Percentiles rank a stretch among this genome's conserved stretches.
phyloP scores from a whole-genome alignment of 2,329 filamentous ascomycete species.

The Cordyceps cicadae region DNA sequence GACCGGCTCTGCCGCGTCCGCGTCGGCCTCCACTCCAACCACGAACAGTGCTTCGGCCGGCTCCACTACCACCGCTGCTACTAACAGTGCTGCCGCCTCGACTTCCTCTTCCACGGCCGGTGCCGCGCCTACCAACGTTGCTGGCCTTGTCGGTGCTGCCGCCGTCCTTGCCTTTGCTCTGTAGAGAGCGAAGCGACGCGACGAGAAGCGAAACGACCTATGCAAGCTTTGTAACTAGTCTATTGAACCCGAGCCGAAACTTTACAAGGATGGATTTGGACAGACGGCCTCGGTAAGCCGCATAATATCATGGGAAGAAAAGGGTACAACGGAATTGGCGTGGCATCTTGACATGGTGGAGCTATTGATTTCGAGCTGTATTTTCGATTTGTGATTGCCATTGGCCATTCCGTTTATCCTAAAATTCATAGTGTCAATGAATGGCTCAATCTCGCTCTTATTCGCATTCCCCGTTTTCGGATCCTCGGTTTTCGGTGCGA shows the following conservation, averaged over 20 bases:
- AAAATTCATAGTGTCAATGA: neutral
- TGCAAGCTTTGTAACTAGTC: too few relatives aligned
- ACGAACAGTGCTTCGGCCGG: neutral
- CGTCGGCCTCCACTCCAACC: neutral
- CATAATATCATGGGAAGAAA: neutral
- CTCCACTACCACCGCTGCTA: neutral
- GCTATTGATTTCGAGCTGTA: neutral
- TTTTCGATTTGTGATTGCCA: neutral
- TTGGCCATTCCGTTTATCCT: neutral
- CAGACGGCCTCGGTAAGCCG: neutral
- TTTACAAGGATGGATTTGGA: neutral
- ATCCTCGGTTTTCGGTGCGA: neutral
- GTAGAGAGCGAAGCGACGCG: neutral
- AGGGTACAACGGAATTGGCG: neutral
- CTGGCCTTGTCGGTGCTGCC: slow-evolving; percentile 11
- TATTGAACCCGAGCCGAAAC: neutral
- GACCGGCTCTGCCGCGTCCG: neutral
- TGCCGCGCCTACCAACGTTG: slow-evolving; percentile 7
- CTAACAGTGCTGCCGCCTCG: neutral
- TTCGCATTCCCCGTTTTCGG: neutral
- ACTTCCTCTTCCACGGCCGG: slow-evolving; percentile 1
- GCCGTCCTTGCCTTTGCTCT: slow-evolving; percentile 11
- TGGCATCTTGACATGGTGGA: neutral
- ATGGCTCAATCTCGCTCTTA: neutral
- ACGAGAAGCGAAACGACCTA: too few relatives aligned